Evolutionary conservation across 2,329 filamentous ascomycete genomes (phyloP), one percentile per base, ranked within the genome.

Genomic region (Macrophomina tecta): DNA sequence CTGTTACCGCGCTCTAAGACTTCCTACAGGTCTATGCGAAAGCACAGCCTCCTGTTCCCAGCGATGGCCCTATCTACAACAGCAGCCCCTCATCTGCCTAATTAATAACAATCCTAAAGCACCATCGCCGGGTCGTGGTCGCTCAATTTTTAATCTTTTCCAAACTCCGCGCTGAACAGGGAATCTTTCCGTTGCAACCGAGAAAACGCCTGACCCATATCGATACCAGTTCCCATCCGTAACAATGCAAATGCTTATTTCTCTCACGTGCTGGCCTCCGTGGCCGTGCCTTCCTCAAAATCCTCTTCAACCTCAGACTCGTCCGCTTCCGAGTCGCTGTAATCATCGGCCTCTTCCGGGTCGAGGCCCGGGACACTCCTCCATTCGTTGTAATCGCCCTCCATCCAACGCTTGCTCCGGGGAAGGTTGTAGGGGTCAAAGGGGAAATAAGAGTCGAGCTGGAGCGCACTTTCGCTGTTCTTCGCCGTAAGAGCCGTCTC

Each of bases 361-460:
- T 69, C 67, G 45, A 79, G 77, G 4, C 77, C 77, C 4, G 77
- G 77, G 48, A 79, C 74, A 1, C 74, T 72, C 34, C 73, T 77
- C 77, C 77, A 79, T 67, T 76, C 69, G 11, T 78, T 74, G 65
- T 79, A 79, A 46, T 79, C 77, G 1, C 87, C 85, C 69, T 93
- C 90, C 12, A 99, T 81, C 96, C 95, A 98, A 68, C 89, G 86
- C 78, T 91, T 93, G 77, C 94, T 97, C 71, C 89, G 84, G 0
- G 94, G 94, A 60, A 99, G 83, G 73, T 94, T 91, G 78, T 98
- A 99, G 2, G 96, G 96, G 76, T 99, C 95, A 74, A 99, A 99
- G 0, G 95, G 95, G 74, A 98, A 99, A 77, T 97, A 97, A 0
- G 93, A 91, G 72, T 98, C 94, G 1, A 99, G 85, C 78, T 97